These are phyloP conservation scores for Pestalotiopsis sp. DNA, from an alignment of 2,329 filamentous ascomycete genomes.

Conservation along the genomic window DNA sequence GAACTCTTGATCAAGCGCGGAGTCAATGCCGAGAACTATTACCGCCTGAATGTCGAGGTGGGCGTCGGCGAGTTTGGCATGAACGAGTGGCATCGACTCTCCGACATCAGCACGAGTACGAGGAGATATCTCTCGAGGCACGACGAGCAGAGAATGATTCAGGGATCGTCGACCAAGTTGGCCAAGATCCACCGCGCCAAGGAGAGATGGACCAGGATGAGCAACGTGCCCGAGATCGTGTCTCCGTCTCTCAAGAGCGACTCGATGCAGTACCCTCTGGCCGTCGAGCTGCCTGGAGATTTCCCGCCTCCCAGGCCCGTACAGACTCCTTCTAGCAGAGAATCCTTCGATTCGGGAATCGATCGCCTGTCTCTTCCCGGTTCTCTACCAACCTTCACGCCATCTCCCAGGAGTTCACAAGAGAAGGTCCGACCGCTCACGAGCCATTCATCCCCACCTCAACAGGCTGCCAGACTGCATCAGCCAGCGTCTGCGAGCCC, in stretches of 20 bases:
- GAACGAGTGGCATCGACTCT: slow-evolving; percentile 96
- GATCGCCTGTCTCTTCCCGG: slow-evolving; percentile 50
- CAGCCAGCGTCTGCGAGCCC: slow-evolving; percentile 22
- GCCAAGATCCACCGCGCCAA: slow-evolving; percentile 82
- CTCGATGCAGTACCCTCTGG: slow-evolving; percentile 49
- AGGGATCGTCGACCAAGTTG: slow-evolving; percentile 77
- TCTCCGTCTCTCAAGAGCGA: slow-evolving; percentile 33
- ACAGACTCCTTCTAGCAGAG: slow-evolving; percentile 45
- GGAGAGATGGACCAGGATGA: slow-evolving; percentile 60
- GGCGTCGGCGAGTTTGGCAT: slow-evolving; percentile 97
- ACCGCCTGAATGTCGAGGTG: slow-evolving; percentile 93
- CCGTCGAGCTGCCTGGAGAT: slow-evolving; percentile 62
- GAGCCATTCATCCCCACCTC: slow-evolving; percentile 32
- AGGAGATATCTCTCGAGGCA: slow-evolving; percentile 77
- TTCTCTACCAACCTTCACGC: slow-evolving; percentile 30
- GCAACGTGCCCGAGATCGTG: slow-evolving; percentile 45
- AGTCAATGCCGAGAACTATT: slow-evolving; percentile 89
- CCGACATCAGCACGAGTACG: slow-evolving; percentile 92
- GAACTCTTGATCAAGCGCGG: slow-evolving; percentile 77
- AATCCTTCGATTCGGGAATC: slow-evolving; percentile 59
- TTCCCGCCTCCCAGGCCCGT: slow-evolving; percentile 43
- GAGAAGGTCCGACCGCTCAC: slow-evolving; percentile 44
- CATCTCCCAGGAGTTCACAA: slow-evolving; percentile 54
- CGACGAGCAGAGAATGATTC: slow-evolving; percentile 76
- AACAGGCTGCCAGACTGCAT: slow-evolving; percentile 31